These are phyloP conservation scores for Hanseniaspora uvarum DNA, from an alignment of 1,139 yeast genomes.

Conservation along the genomic window DNA sequence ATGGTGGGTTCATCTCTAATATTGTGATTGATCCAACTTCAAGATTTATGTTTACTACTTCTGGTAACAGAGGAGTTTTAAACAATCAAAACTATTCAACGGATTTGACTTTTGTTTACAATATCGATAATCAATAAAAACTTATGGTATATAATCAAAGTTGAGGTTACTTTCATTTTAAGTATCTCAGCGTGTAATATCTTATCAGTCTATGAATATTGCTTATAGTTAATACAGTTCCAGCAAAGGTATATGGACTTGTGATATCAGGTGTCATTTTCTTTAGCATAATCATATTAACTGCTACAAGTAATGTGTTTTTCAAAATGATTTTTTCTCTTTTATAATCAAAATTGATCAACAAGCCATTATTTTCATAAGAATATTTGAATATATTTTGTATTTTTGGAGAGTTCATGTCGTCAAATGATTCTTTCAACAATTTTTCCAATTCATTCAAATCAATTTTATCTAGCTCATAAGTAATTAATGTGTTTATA, in stretches of 20 bases:
- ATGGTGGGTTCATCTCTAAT: slow-evolving; percentile 57
- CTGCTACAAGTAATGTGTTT: background rate
- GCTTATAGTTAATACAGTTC: background rate
- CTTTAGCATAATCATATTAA: background rate
- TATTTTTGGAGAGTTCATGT: background rate
- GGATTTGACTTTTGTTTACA: slow-evolving; percentile 72
- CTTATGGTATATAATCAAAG: background rate
- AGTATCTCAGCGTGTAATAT: background rate
- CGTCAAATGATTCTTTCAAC: background rate
- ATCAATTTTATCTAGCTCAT: background rate
- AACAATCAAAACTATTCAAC: slow-evolving; percentile 53
- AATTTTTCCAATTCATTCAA: background rate
- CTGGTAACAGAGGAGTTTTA: slow-evolving; percentile 89
- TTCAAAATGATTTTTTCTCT: background rate
- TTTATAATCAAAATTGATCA: slow-evolving; percentile 3
- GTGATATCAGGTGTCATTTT: background rate
- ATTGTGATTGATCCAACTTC: slow-evolving; percentile 76
- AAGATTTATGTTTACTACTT: slow-evolving; percentile 75
- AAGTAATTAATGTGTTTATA: background rate
- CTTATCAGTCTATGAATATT: background rate
- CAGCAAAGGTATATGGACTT: background rate
- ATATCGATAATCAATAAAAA: slow-evolving; percentile 37
- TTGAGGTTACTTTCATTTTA: background rate
- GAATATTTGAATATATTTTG: slow-evolving; percentile 7
- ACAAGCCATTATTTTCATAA: slow-evolving; percentile 5